phyloP scores from a whole-genome alignment of 495 filamentous ascomycete genomes.

The Cudoniella acicularis region DNA sequence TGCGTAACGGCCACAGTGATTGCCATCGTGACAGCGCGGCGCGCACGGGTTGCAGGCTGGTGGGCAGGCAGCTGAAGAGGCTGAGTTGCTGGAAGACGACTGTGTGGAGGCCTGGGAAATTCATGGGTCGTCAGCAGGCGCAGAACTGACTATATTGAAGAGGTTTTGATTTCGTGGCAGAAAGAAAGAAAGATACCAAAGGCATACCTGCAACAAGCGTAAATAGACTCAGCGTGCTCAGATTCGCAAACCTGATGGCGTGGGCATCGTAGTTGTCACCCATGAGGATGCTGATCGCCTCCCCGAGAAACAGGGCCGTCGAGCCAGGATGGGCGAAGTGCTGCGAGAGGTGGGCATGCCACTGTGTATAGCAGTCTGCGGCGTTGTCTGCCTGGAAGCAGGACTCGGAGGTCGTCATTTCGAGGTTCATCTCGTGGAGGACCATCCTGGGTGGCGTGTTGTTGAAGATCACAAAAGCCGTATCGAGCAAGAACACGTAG shows the following conservation, averaged over 20 bases:
- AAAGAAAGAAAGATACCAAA: neutral
- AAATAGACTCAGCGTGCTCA: conserved; percentile 3
- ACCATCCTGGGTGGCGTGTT: conserved; percentile 27
- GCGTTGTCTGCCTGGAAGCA: conserved; percentile 29
- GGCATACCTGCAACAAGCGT: conserved; percentile 1
- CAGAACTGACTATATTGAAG: neutral
- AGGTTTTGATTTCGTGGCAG: neutral
- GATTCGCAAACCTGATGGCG: neutral
- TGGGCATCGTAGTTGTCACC: neutral
- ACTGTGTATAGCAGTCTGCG: neutral
- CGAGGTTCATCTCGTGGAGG: conserved; percentile 31
- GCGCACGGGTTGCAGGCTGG: neutral
- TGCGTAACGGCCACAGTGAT: neutral
- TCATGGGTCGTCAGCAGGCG: neutral
- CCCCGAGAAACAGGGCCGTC: neutral
- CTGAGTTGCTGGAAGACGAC: conserved; percentile 2
- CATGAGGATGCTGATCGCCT: conserved; percentile 6
- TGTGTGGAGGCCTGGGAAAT: conserved; percentile 1
- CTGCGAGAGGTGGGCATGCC: neutral
- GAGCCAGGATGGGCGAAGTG: neutral
- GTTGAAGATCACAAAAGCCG: conserved; percentile 14
- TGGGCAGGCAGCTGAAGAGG: neutral
- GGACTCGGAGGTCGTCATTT: conserved; percentile 27
- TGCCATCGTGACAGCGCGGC: neutral
- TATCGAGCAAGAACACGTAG: conserved; percentile 10